Evolutionary conservation across 345 rosid species (phyloP).

Genomic region (Syzygium oleosum): DNA sequence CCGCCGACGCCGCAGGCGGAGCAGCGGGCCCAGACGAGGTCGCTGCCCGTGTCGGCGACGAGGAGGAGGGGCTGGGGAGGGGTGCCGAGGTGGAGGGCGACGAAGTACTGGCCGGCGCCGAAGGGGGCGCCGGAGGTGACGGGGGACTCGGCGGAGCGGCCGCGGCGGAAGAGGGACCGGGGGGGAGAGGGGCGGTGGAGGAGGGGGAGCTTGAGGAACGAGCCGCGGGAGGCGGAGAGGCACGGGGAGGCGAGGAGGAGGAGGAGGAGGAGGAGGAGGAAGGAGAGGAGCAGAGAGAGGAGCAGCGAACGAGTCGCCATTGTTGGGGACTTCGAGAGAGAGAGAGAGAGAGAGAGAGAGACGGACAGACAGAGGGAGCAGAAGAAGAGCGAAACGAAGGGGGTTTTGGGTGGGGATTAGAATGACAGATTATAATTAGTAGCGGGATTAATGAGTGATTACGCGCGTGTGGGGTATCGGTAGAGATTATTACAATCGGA

Average conservation of each 20-base stretch:
- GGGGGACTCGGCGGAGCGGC: constrained; percentile 39
- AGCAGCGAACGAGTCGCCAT: background rate
- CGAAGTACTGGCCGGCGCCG: constrained; percentile 87
- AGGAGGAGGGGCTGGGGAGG: constrained; percentile 71
- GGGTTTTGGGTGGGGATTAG: background rate
- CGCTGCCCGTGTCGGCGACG: constrained; percentile 84
- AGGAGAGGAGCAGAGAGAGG: background rate
- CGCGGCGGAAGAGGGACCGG: constrained; percentile 18
- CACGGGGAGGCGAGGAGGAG: background rate
- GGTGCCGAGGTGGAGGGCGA: constrained; percentile 58
- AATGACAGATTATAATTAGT: background rate
- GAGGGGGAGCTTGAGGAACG: constrained; percentile 60
- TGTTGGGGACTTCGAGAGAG: background rate
- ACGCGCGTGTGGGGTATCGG: background rate
- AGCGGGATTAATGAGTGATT: background rate
- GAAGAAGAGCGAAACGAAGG: background rate
- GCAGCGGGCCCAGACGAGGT: constrained; percentile 81
- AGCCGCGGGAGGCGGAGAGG: constrained; percentile 4
- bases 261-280: background rate
- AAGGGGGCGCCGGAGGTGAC: constrained; percentile 61
- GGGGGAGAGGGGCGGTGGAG: constrained; percentile 38
- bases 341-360: background rate
- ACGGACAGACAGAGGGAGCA: background rate
- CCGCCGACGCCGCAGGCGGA: constrained; percentile 58
- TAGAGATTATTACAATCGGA: too few species aligned